These are phyloP conservation scores for Globisporangium lucens DNA, from an alignment of 352 stramenopile species.

Conservation along the genomic window DNA sequence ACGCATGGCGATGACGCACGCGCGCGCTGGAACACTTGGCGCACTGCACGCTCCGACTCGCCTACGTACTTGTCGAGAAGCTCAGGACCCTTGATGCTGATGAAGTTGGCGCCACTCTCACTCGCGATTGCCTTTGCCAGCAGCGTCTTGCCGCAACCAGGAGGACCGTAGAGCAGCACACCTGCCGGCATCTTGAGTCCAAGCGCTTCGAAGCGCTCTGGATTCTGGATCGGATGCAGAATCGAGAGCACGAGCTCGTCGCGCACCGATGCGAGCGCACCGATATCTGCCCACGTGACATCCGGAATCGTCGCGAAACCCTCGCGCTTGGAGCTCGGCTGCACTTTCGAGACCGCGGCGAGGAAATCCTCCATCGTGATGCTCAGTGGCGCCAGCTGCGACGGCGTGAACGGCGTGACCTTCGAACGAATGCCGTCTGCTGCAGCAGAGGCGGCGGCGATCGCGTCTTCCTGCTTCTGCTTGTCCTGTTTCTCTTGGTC, in stretches of 20 bases:
- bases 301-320: conserved; percentile 98
- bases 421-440: conserved; percentile 66
- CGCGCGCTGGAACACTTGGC: conserved; percentile 97
- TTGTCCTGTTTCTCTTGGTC: conserved; percentile 14
- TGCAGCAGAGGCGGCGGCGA: conserved; percentile 22
- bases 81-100: conserved; percentile 98
- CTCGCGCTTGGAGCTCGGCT: conserved; percentile 98
- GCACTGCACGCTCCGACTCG: conserved; percentile 95
- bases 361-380: conserved; percentile 98
- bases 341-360: conserved; percentile 93
- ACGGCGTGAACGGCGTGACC: conserved; percentile 80
- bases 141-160: conserved; percentile 98
- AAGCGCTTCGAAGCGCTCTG: conserved; percentile 92
- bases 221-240: conserved; percentile 96
- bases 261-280: conserved; percentile 88
- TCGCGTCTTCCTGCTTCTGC: conserved; percentile 13
- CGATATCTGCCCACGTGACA: conserved; percentile 98
- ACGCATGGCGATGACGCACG: conserved; percentile 97
- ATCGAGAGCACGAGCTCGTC: conserved; percentile 97
- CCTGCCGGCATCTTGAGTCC: conserved; percentile 96
- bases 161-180: conserved; percentile 97
- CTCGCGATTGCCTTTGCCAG: conserved; percentile 98
- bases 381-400: conserved; percentile 90
- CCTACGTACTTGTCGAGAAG: conserved; percentile 99
- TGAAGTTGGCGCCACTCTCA: conserved; percentile 98